Evolutionary conservation across 2,329 filamentous ascomycete species (phyloP), one percentile per base, ranked within the genome.

Genomic region (Cryphonectria naterciae): DNA sequence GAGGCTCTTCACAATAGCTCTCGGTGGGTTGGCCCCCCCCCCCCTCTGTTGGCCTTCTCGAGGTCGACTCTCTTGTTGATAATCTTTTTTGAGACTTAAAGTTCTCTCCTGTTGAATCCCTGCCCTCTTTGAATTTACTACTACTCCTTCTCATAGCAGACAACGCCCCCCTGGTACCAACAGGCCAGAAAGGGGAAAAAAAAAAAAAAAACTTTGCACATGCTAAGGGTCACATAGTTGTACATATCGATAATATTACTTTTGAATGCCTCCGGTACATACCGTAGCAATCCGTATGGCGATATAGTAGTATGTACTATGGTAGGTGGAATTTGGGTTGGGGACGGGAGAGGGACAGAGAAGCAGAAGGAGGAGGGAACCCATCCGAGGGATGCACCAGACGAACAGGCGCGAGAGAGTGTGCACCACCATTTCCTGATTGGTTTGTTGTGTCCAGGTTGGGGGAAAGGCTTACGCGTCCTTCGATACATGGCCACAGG

Each of bases 391-490:
- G 49, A 32, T 22, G 17, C 28, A 56, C 17, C 39, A 52, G 62
- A 60, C 62, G 54, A 52, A 49, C 62, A 61, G 49, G 63, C 62
- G 46, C 46, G 46, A 35, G 25, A 56, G 54, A n/a, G 25, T 63
- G 68, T 65, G 52, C 63, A 62, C 35, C 49, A 46, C 52, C 11
- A n/a, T 58, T 11, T 15, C 17, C 19, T 60, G 52, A 46, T 67
- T 67, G 65, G 61, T 15, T 25, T 5, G 5, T 17, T 4, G 52
- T 6, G 32, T n/a, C 25, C 32, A 52, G 28, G 54, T 52, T 32
- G 52, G 22, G 32, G 49, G 32, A 46, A 67, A 67, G 65, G 65
- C 65, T 67, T 67, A 67, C 65, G 65, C 65, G 65, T 67, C 65
- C 65, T 35, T 60, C 41, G 52, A 67, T 54, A 67, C 65, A 61